Evolutionary conservation across 306 rosid species (phyloP), one percentile per base, ranked within the genome.

Genomic region (Medicago arabica): DNA sequence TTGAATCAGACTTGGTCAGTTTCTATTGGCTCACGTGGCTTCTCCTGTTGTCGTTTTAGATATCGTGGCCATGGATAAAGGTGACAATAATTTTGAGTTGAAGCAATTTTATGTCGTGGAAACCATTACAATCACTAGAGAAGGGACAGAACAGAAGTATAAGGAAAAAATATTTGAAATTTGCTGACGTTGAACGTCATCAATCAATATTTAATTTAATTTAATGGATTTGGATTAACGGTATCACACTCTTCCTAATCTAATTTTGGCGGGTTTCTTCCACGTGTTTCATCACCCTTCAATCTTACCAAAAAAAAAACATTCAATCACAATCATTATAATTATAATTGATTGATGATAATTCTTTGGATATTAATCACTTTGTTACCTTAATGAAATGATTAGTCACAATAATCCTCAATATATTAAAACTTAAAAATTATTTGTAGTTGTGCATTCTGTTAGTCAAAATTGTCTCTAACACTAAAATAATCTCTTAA

Each of bases 211-310:
- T 64, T 38, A 38, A 65, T 17, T 71, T 31, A 31, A 23, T 23
- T 31, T 31, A 31, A 31, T 31, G 36, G 36, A 31, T 31, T 31
- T 23, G 28, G 28, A 53, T 77, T 14, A 50, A 72, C 64, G 23
- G 5, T 3, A 62, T 18, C 21, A 71, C 72, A 23, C 31, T 55
- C 36, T 18, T 31, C 1, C 53, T 41, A 15, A 2, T 47, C 8
- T 8, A 46, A 21, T 3, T 38, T 8, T 54, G 19, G 16, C 28
- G 7, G 3, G 49, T 57, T 71, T 51, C 47, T 53, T 63, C 78
- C 85, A 77, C 83, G 85, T 81, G 85, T 81, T 76, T 25, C 44
- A 73, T 73, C 70, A 18, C 9, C 1, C 58, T 75, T 67, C 55
- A 15, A 1, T 41, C 38, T 34, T 34, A 34, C 38, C 7, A 4